A percentile compares a stretch with the other conserved stretches of the same genome.
Evolutionary conservation across 2,329 filamentous ascomycete genomes (phyloP).

Genomic region (Arthrobotrys pseudoclavata): DNA sequence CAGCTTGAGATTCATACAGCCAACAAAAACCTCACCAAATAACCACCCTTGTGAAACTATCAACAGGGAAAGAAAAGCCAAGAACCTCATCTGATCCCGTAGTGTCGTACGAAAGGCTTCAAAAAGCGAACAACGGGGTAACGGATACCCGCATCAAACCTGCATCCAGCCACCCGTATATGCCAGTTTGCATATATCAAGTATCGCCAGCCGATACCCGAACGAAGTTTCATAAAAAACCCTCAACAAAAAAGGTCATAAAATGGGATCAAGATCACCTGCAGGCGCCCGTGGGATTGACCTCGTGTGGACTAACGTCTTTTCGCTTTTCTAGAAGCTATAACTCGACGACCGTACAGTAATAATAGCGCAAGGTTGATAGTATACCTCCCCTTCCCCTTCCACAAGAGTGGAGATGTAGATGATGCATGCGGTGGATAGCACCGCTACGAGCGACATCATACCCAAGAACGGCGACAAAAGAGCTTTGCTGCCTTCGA

Average conservation of each 20-base stretch:
- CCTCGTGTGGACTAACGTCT: conserved; percentile 12
- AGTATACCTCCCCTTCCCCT: not conserved
- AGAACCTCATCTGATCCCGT: conserved; percentile 8
- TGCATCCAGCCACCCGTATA: conserved; percentile 45
- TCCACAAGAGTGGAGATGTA: conserved; percentile 1
- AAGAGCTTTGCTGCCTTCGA: conserved; percentile 22
- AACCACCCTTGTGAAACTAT: conserved; percentile 3
- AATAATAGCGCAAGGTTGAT: conserved; percentile 57
- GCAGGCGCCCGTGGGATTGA: conserved; percentile 9
- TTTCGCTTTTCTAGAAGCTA: conserved; percentile 46
- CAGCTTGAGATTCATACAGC: not conserved
- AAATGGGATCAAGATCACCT: conserved; percentile 19
- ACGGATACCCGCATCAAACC: conserved; percentile 24
- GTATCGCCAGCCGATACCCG: conserved; percentile 46
- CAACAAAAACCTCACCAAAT: not conserved
- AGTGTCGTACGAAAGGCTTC: conserved; percentile 18
- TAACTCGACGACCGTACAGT: conserved; percentile 27
- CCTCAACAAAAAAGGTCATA: conserved; percentile 11
- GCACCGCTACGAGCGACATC: conserved; percentile 19
- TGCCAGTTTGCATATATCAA: conserved; percentile 15
- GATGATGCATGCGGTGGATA: conserved; percentile 19
- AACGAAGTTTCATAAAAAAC: conserved; percentile 32
- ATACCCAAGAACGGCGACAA: conserved; percentile 22
- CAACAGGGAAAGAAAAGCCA: not conserved
- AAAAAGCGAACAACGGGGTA: not conserved